Conservation (phyloP, 1,139 yeast species). For the Ogataea hybrid region DNA sequence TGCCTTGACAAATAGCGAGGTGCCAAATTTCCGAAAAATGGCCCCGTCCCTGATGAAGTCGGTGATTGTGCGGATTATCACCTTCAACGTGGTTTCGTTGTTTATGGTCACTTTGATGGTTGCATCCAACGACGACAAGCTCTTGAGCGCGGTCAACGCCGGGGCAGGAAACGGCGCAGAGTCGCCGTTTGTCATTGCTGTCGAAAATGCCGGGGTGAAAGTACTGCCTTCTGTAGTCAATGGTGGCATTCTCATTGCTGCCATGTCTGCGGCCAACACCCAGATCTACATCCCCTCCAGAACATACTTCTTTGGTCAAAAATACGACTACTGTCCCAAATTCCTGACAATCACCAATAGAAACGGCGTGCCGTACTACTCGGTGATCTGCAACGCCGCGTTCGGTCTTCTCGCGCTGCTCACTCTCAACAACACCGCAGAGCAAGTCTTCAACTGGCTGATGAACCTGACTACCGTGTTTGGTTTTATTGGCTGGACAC, state of each 20-base stretch:
- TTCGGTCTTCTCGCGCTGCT: conserved; percentile 65
- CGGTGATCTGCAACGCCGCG: conserved; percentile 52
- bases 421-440: conserved; percentile 59
- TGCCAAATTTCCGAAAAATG: conserved; percentile 74
- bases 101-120: conserved; percentile 81
- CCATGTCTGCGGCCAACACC: conserved; percentile 81
- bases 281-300: conserved; percentile 78
- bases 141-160: conserved; percentile 22
- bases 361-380: conserved; percentile 65
- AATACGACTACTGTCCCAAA: conserved; percentile 60
- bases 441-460: conserved; percentile 80
- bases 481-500: conserved; percentile 73
- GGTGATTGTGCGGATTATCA: conserved; percentile 74
- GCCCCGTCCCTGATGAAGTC: conserved; percentile 85
- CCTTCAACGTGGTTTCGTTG: conserved; percentile 77
- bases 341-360: conserved; percentile 50
- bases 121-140: conserved; percentile 64
- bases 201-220: conserved; percentile 67
- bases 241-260: conserved; percentile 67
- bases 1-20: conserved; percentile 89
- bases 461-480: conserved; percentile 78
- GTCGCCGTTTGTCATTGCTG: conserved; percentile 57
- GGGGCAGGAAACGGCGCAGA: conserved; percentile 37
- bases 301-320: conserved; percentile 63
- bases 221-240: conserved; percentile 70